Evolutionary conservation across 306 rosid species (phyloP), one percentile per base, ranked within the genome.

Genomic region (Lathyrus tuberosus): DNA sequence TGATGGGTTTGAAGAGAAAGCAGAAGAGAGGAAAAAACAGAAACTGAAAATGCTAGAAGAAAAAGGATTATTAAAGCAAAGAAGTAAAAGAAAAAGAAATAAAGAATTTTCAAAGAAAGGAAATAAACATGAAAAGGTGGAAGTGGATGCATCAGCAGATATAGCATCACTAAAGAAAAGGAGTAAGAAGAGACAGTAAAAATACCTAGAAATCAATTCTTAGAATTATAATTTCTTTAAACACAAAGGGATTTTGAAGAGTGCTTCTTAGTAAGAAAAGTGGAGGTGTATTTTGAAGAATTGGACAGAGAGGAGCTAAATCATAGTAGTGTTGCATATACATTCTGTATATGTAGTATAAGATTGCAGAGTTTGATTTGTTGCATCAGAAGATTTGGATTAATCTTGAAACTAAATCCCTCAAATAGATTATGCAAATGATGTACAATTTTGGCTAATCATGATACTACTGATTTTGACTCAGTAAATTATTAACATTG

Each of bases 1-100:
- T 77, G 93, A 87, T 67, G 97, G 91, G 35, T 93, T 88, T 76
- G 90, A 84, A 51, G 90, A 90, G 83, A 85, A 77, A 78, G 94
- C 83, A 17, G 71, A 90, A 62, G 93, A 85, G 67, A 79, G 96
- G 58, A 86, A 86, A 75, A 84, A 82, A 58, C 96, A 86, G 83
- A 90, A 90, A 61, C 38, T 66, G 38, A 81, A 78, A 82, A 84
- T 87, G 24, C 81, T 86, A 22, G 66, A 79, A 24, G 96, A 79
- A 78, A 93, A 84, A 82, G 97, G 97, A 62, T 54, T 90, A 62
- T 77, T 88, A 57, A 80, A 82, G 73, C 78, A 76, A 67, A 80
- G 76, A 78, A 84, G 81, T 69, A 79, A 63, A n/a, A 60, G 46
- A 60, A 54, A 87, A 75, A 61, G 74, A 75, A 77, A 76, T 44